Percentiles rank a stretch among this genome's conserved stretches.
Evolutionary conservation across 106 monocot species (phyloP).

Genomic region (Vanilla planifolia): DNA sequence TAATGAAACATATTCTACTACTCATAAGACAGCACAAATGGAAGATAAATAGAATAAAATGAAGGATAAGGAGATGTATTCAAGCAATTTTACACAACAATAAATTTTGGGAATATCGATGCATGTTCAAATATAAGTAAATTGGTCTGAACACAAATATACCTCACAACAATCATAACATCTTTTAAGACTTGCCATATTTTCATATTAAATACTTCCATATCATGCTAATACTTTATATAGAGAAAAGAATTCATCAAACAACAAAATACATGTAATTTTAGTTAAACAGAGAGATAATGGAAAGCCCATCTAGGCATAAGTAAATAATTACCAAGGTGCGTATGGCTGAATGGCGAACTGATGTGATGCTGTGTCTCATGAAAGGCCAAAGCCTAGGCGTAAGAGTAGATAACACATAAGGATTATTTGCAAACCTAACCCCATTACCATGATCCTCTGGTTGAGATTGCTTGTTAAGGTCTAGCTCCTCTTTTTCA

Average conservation of each 20-base stretch:
- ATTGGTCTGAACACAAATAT: neutral
- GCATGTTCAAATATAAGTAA: neutral
- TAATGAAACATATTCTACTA: too few species aligned
- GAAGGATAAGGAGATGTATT: too few species aligned
- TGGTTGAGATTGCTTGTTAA: conserved; percentile 48
- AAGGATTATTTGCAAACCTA: conserved; percentile 58
- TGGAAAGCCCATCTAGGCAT: neutral
- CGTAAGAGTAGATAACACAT: conserved; percentile 63
- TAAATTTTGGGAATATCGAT: neutral
- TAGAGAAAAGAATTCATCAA: too few species aligned
- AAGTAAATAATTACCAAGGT: conserved; percentile 54
- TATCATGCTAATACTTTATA: neutral
- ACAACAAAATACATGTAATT: too few species aligned
- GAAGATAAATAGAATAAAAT: too few species aligned
- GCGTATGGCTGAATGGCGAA: conserved; percentile 89
- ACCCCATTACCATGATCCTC: conserved; percentile 29
- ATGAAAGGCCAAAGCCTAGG: conserved; percentile 97
- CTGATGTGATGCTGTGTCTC: conserved; percentile 90
- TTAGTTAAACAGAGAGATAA: neutral
- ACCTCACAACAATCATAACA: neutral
- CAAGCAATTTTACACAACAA: too few species aligned
- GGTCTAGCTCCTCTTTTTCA: conserved; percentile 63
- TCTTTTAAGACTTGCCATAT: neutral
- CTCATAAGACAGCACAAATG: too few species aligned
- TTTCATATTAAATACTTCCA: neutral